These are phyloP conservation scores for Aulographum hederae DNA, from an alignment of 2,329 filamentous ascomycete species.

Conservation along the genomic window DNA sequence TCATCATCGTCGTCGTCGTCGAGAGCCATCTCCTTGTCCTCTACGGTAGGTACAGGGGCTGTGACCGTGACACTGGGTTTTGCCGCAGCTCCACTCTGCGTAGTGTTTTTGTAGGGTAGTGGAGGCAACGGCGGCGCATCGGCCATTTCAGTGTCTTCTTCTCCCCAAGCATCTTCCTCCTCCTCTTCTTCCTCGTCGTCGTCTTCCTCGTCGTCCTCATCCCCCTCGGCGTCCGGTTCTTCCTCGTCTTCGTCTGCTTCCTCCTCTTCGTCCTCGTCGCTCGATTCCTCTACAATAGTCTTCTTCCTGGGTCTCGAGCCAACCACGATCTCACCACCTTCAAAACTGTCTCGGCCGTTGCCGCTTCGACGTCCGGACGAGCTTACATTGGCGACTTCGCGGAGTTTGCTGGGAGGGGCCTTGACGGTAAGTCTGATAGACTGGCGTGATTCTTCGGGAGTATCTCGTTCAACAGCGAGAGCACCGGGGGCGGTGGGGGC, in stretches of 20 bases:
- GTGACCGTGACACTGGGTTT: constrained; percentile 18
- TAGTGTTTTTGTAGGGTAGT: constrained; percentile 4
- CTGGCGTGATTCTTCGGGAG: constrained; percentile 23
- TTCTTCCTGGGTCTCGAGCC: constrained; percentile 20
- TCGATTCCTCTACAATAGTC: constrained; percentile 20
- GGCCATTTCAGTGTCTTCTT: constrained; percentile 19
- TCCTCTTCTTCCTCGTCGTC: constrained; percentile 15
- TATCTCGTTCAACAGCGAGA: constrained; percentile 14
- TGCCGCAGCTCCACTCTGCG: constrained; percentile 10
- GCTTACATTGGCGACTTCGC: constrained; percentile 2
- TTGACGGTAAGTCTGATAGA: constrained; percentile 31
- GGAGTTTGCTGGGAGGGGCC: constrained; percentile 20
- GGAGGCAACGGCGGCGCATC: constrained; percentile 12
- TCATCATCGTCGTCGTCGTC: constrained; percentile 28
- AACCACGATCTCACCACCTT: constrained; percentile 11
- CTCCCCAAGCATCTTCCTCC: constrained; percentile 19
- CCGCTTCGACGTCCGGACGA: constrained; percentile 7
- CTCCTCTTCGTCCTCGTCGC: constrained; percentile 20
- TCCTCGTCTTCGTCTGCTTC: constrained; percentile 18
- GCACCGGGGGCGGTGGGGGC: constrained; percentile 11
- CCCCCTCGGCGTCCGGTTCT: constrained; percentile 11
- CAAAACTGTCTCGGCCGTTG: constrained; percentile 12
- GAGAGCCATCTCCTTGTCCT: constrained; percentile 30
- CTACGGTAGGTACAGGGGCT: constrained; percentile 19
- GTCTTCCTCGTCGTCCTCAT: constrained; percentile 8